Conservation (phyloP, 441 rosid species). For the Oxalis stricta region DNA sequence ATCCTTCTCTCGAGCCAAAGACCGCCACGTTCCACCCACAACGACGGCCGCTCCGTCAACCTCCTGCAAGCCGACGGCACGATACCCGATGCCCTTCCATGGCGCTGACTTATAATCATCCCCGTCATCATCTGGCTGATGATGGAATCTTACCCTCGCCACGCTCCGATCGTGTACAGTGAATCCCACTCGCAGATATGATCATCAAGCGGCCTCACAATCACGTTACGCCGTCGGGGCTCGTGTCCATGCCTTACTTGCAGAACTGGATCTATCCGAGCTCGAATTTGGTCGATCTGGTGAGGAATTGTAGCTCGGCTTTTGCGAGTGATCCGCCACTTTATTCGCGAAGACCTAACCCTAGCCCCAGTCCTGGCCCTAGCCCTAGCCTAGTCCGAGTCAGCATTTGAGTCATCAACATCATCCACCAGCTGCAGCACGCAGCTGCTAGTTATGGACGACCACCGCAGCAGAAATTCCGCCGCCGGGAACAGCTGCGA, state of each 20-base stretch:
- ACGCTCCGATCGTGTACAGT: constrained; percentile 82
- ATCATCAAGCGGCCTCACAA: constrained; percentile 78
- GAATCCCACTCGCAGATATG: constrained; percentile 91
- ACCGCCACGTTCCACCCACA: constrained; percentile 88
- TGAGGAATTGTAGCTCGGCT: constrained; percentile 33
- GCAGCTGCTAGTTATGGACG: background rate
- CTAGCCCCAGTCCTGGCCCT: constrained; percentile 14
- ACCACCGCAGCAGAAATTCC: constrained; percentile 1
- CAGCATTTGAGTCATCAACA: background rate
- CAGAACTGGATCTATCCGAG: constrained; percentile 85
- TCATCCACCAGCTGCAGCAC: too few species aligned
- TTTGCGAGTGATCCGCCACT: constrained; percentile 85
- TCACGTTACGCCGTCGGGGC: constrained; percentile 76
- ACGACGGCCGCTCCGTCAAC: constrained; percentile 90
- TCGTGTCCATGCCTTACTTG: constrained; percentile 62
- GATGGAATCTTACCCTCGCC: constrained; percentile 79
- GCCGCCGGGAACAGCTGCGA: constrained; percentile 19
- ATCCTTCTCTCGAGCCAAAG: constrained; percentile 79
- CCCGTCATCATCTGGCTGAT: constrained; percentile 83
- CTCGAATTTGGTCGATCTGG: constrained; percentile 80
- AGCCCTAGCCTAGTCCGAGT: constrained; percentile 10
- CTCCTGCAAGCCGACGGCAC: constrained; percentile 95
- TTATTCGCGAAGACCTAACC: constrained; percentile 63
- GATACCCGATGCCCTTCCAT: constrained; percentile 66
- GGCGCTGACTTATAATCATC: constrained; percentile 82